Evolutionary conservation across 495 filamentous ascomycete genomes (phyloP).

Genomic region (Parathielavia hyrcaniae): DNA sequence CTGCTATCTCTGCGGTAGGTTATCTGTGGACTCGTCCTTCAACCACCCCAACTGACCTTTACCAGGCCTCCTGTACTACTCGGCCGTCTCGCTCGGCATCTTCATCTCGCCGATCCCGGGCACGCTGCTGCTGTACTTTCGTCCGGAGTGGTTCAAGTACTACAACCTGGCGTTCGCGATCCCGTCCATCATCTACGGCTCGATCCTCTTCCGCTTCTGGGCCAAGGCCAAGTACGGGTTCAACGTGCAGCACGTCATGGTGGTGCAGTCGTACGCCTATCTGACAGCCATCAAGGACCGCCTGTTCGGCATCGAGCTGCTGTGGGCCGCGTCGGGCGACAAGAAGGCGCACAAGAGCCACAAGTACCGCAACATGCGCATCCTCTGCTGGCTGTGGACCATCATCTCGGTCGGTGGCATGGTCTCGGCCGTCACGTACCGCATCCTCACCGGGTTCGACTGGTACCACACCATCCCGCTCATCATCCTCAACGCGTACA

Average conservation of each 20-base stretch:
- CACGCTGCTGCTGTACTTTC: slow-evolving; percentile 27
- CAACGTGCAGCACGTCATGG: slow-evolving; percentile 36
- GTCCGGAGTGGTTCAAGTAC: slow-evolving; percentile 33
- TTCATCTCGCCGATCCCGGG: slow-evolving; percentile 35
- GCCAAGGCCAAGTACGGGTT: slow-evolving; percentile 32
- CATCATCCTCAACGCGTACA: slow-evolving; percentile 29
- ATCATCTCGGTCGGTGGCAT: slow-evolving; percentile 23
- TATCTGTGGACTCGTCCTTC: background rate
- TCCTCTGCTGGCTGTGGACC: slow-evolving; percentile 31
- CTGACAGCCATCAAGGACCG: slow-evolving; percentile 34
- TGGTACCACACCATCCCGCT: slow-evolving; percentile 32
- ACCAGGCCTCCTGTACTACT: slow-evolving; percentile 33
- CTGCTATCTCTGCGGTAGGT: slow-evolving; percentile 31
- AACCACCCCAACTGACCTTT: background rate
- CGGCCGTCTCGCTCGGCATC: slow-evolving; percentile 31
- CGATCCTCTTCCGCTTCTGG: slow-evolving; percentile 29
- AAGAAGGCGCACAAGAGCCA: slow-evolving; percentile 33
- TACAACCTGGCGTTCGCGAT: slow-evolving; percentile 34
- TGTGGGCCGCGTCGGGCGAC: slow-evolving; percentile 32
- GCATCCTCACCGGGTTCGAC: slow-evolving; percentile 19
- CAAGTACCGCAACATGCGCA: slow-evolving; percentile 34
- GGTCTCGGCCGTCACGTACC: slow-evolving; percentile 23
- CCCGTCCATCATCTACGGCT: slow-evolving; percentile 31
- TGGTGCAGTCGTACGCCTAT: slow-evolving; percentile 33
- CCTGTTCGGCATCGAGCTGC: slow-evolving; percentile 31